Evolutionary conservation across 176 grass and related monocot species (phyloP).

Genomic region (Carex myosuroides): DNA sequence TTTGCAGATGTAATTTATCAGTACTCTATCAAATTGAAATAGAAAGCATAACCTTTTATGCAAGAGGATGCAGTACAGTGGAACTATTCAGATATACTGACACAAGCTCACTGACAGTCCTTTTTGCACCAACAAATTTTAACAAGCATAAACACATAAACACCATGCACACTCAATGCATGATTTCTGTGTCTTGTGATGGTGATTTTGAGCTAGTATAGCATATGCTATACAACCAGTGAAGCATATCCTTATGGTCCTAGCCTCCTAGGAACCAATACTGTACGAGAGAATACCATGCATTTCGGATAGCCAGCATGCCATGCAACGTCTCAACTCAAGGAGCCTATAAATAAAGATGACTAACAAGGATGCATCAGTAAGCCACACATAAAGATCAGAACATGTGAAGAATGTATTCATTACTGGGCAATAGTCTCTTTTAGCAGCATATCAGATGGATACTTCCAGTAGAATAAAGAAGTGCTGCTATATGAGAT

Average conservation of each 20-base stretch:
- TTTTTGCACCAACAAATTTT: neutral
- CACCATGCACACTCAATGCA: neutral
- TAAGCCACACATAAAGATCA: neutral
- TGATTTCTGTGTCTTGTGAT: neutral
- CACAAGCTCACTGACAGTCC: neutral
- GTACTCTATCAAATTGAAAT: neutral
- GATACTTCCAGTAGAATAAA: neutral
- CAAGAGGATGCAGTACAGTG: neutral
- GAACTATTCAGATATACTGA: neutral
- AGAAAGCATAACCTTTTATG: neutral
- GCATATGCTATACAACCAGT: constrained; percentile 8
- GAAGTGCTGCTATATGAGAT: constrained; percentile 44
- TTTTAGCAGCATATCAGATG: constrained; percentile 28
- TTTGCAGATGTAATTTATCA: neutral
- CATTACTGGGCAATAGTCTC: constrained; percentile 35
- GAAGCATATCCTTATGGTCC: constrained; percentile 3
- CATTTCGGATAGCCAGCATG: neutral
- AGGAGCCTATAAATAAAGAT: constrained; percentile 23
- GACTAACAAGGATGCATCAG: neutral
- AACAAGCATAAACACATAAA: neutral
- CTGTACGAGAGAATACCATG: neutral
- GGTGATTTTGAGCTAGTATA: neutral
- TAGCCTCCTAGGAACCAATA: neutral
- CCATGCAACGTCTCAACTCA: neutral
- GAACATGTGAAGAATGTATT: constrained; percentile 10